phyloP scores from a whole-genome alignment of 305 asterid species.

The Plantago rigida region DNA sequence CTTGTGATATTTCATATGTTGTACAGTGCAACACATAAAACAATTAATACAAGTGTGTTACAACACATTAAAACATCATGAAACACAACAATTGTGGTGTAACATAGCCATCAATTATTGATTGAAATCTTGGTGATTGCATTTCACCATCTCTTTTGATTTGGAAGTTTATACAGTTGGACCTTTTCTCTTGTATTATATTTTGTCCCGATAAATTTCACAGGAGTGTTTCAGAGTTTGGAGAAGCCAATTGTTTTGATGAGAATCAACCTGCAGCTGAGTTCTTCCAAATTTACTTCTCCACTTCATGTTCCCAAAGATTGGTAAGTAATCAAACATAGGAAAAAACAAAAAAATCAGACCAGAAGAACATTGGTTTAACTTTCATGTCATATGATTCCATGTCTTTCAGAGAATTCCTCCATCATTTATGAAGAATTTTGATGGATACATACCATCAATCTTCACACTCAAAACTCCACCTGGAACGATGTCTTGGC shows the following conservation, averaged over 20 bases:
- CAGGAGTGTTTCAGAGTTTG: not conserved
- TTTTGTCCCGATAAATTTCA: not conserved
- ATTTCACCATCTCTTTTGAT: too few species aligned
- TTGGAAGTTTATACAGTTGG: too few species aligned
- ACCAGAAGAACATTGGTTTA: not conserved
- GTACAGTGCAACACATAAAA: too few species aligned
- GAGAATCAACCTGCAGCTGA: slow-evolving; percentile 25
- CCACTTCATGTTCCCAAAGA: slow-evolving; percentile 21
- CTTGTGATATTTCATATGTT: too few species aligned
- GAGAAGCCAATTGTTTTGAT: slow-evolving; percentile 22
- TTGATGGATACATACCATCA: slow-evolving; percentile 30
- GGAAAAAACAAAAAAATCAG: not conserved
- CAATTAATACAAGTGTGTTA: too few species aligned
- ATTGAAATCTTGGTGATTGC: too few species aligned
- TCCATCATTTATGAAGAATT: slow-evolving; percentile 28
- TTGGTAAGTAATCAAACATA: slow-evolving; percentile 29
- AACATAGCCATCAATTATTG: too few species aligned
- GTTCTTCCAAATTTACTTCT: slow-evolving; percentile 35
- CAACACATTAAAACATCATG: too few species aligned
- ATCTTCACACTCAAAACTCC: slow-evolving; percentile 18
- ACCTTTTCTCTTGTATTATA: too few species aligned
- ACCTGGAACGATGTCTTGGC: slow-evolving; percentile 21
- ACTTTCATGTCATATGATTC: not conserved
- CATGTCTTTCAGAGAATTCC: slow-evolving; percentile 32
- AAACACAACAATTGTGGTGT: too few species aligned